A percentile compares a stretch with the other conserved stretches of the same genome.
These are phyloP conservation scores for Fraxinus platypoda DNA, from an alignment of 305 asterid genomes.

Conservation along the genomic window DNA sequence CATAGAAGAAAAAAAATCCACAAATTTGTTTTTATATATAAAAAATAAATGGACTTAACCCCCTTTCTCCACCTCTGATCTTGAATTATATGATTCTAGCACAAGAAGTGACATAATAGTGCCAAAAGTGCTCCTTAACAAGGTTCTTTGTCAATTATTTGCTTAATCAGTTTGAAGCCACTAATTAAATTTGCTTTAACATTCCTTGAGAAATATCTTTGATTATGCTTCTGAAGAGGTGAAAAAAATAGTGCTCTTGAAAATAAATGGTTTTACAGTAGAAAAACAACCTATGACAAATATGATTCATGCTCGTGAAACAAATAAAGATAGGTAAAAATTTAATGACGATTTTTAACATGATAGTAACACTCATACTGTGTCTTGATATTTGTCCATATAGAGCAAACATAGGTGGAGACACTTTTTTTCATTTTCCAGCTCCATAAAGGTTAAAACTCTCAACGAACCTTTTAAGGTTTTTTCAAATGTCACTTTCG, in stretches of 20 bases:
- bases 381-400: neutral
- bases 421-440: neutral
- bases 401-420: neutral
- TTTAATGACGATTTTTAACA: neutral
- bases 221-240: neutral
- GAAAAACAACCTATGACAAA: neutral
- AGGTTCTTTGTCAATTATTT: neutral
- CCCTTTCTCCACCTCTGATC: neutral
- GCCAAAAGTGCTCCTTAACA: conserved; percentile 11
- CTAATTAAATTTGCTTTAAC: conserved; percentile 17
- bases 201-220: neutral
- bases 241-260: neutral
- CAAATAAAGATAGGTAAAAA: neutral
- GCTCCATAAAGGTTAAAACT: neutral
- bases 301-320: neutral
- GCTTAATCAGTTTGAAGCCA: conserved; percentile 23
- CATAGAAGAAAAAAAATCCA: too few relatives aligned
- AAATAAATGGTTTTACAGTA: neutral
- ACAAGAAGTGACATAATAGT: conserved; percentile 19
- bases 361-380: neutral
- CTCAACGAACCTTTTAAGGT: neutral
- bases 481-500: neutral
- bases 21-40: too few relatives aligned
- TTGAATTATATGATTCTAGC: neutral
- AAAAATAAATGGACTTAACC: too few relatives aligned